Conservation (phyloP, 1,139 yeast species). For the Zygoascus sp. region DNA sequence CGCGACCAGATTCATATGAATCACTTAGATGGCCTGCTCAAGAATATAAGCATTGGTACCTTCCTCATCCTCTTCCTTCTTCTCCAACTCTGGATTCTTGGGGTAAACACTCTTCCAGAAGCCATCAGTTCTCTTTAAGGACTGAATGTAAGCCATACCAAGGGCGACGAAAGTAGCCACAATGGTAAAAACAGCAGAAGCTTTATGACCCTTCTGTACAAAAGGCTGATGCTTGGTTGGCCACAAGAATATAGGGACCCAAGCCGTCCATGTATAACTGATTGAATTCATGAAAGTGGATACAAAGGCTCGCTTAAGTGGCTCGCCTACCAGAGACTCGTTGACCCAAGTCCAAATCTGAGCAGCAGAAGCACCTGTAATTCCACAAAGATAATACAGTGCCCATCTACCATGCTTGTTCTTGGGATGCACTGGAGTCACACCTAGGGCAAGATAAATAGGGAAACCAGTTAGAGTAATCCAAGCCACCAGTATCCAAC, state of each 20-base stretch:
- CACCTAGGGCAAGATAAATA: slow-evolving; percentile 4
- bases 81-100: background rate
- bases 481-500: slow-evolving; percentile 23
- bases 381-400: slow-evolving; percentile 27
- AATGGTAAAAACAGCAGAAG: slow-evolving; percentile 15
- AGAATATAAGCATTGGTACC: background rate
- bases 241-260: slow-evolving; percentile 21
- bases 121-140: slow-evolving; percentile 13
- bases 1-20: too few relatives aligned
- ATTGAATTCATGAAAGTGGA: slow-evolving; percentile 24
- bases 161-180: slow-evolving; percentile 11
- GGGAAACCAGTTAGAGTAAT: slow-evolving; percentile 2
- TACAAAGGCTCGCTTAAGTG: slow-evolving; percentile 25
- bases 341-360: slow-evolving; percentile 29
- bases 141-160: slow-evolving; percentile 18
- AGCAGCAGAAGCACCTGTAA: slow-evolving; percentile 28
- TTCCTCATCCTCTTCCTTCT: background rate
- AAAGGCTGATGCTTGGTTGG: slow-evolving; percentile 22
- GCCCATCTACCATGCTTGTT: slow-evolving; percentile 27
- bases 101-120: slow-evolving; percentile 17
- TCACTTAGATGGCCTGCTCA: too few relatives aligned
- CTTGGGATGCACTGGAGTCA: slow-evolving; percentile 26
- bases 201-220: slow-evolving; percentile 20
- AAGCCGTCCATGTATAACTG: slow-evolving; percentile 20
- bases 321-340: slow-evolving; percentile 26